Evolutionary conservation across 331 rosid genomes (phyloP).

Genomic region (Dryas integrifolia): DNA sequence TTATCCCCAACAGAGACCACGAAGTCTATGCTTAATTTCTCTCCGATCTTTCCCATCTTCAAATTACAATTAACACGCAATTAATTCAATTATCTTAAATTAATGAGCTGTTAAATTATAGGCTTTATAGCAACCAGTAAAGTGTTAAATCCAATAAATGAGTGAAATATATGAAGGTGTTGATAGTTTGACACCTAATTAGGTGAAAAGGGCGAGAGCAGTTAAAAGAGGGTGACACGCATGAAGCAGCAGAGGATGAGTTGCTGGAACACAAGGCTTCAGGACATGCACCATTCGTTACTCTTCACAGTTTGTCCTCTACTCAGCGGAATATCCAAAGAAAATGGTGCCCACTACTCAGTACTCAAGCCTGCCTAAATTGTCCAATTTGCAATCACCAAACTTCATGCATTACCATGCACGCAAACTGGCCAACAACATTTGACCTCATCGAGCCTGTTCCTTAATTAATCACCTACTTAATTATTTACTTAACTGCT

Average conservation of each 20-base stretch:
- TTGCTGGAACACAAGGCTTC: neutral
- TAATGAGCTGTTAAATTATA: too few relatives aligned
- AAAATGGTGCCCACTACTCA: too few relatives aligned
- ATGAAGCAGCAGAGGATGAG: neutral
- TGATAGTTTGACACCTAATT: neutral
- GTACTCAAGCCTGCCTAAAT: neutral
- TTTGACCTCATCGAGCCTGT: too few relatives aligned
- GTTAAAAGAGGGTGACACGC: neutral
- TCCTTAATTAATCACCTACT: too few relatives aligned
- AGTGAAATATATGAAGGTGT: neutral
- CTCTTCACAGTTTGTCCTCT: neutral
- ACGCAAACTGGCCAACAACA: too few relatives aligned
- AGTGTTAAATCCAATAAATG: too few relatives aligned
- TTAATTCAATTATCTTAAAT: too few relatives aligned
- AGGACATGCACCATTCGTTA: neutral
- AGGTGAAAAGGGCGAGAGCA: neutral
- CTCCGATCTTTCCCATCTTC: slow-evolving; percentile 23
- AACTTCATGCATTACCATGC: too few relatives aligned
- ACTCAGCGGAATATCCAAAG: neutral
- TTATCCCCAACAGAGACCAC: slow-evolving; percentile 22
- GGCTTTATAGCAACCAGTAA: too few relatives aligned
- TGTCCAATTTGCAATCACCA: neutral
- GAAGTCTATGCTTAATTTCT: slow-evolving; percentile 13
- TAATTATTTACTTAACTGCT: too few relatives aligned
- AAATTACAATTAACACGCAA: neutral